A percentile compares a stretch with the other conserved stretches of the same genome.
phyloP scores from a whole-genome alignment of 2,329 filamentous ascomycete species.

The Diaporthe capsici region DNA sequence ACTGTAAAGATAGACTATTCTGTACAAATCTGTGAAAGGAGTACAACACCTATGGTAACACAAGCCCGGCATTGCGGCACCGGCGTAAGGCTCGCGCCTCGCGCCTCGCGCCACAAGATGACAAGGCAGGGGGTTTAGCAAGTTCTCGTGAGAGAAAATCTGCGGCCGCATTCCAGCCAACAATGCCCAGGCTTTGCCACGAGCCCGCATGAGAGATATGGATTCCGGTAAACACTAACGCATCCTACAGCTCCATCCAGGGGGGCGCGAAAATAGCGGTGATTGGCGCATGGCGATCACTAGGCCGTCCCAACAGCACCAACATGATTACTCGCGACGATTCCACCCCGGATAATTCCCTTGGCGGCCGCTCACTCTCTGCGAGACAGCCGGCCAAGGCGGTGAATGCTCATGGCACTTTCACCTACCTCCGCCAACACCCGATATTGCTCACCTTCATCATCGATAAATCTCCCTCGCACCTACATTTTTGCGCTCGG shows the following conservation, averaged over 20 bases:
- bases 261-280: neutral
- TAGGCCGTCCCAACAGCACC: neutral
- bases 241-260: neutral
- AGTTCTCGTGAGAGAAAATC: neutral
- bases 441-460: too few species aligned
- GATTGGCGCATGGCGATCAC: neutral
- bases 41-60: neutral
- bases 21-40: neutral
- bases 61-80: neutral
- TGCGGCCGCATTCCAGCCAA: neutral
- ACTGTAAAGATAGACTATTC: neutral
- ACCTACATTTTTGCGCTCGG: too few species aligned
- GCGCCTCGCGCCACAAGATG: neutral
- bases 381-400: neutral
- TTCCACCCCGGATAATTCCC: neutral
- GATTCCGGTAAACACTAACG: neutral
- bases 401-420: neutral
- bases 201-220: neutral
- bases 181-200: neutral
- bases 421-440: neutral
- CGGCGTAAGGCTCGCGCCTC: neutral
- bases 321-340: neutral
- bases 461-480: too few species aligned
- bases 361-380: neutral
- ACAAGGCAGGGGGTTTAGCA: neutral